Evolutionary conservation across 805 yeast genomes (phyloP).

Genomic region (Candida dendrica): DNA sequence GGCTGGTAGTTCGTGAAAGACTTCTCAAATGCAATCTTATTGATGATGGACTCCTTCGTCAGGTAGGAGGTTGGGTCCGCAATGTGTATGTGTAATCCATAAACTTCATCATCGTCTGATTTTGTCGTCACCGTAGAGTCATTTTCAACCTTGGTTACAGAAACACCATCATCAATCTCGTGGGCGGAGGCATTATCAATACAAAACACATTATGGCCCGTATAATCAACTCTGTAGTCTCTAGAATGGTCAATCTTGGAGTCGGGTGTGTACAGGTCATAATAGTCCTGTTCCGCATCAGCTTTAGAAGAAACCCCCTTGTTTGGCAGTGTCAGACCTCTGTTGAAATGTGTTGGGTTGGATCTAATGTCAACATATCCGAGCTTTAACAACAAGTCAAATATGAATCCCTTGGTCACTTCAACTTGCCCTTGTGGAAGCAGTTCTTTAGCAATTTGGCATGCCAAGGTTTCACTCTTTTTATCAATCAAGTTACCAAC

Average conservation of each 20-base stretch:
- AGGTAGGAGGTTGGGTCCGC: conserved; percentile 82
- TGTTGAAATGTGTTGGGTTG: conserved; percentile 50
- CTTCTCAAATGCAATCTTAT: conserved; percentile 52
- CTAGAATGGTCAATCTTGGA: conserved; percentile 5
- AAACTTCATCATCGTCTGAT: conserved; percentile 18
- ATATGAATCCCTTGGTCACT: conserved; percentile 47
- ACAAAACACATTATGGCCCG: conserved; percentile 57
- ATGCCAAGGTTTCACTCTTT: conserved; percentile 40
- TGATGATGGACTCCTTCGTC: conserved; percentile 23
- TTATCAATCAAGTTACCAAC: conserved; percentile 46
- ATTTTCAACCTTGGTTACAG: conserved; percentile 39
- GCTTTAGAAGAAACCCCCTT: conserved; percentile 35
- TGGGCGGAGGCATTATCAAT: conserved; percentile 76
- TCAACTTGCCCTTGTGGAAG: conserved; percentile 27
- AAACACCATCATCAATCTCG: conserved; percentile 91
- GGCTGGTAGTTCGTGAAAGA: conserved; percentile 71
- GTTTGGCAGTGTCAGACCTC: conserved; percentile 36
- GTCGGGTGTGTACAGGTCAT: conserved; percentile 23
- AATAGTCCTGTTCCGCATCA: conserved; percentile 36
- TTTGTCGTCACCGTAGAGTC: no score
- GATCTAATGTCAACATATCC: conserved; percentile 13
- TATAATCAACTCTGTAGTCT: conserved; percentile 31
- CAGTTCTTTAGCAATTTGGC: conserved; percentile 27
- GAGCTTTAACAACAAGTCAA: conserved; percentile 36
- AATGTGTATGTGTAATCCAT: conserved; percentile 58